A percentile compares a stretch with the other conserved stretches of the same genome.
Evolutionary conservation across 1,139 yeast genomes (phyloP).

Genomic region (Casaregolazyma suthepensis): DNA sequence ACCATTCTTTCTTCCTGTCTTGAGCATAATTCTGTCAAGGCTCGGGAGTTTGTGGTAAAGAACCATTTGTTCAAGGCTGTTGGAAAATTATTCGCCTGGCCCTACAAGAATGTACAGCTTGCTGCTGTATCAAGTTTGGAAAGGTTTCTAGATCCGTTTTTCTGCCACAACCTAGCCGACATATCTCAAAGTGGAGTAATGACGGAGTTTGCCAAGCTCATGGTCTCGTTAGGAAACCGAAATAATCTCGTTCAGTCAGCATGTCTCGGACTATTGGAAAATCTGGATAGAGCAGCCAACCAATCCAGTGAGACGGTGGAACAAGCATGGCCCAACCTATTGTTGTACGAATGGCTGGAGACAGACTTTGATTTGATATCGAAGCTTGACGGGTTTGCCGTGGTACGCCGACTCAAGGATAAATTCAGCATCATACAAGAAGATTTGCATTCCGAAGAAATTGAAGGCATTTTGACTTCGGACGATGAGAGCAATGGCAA

Average conservation of each 20-base stretch:
- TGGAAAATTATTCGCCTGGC: slow-evolving; percentile 37
- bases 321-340: slow-evolving; percentile 5
- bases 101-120: slow-evolving; percentile 48
- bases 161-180: slow-evolving; percentile 34
- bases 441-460: slow-evolving; percentile 3
- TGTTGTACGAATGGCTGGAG: slow-evolving; percentile 22
- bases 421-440: slow-evolving; percentile 8
- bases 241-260: slow-evolving; percentile 72
- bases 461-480: slow-evolving; percentile 5
- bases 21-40: slow-evolving; percentile 49
- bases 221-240: slow-evolving; percentile 37
- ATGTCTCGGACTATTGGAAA: slow-evolving; percentile 63
- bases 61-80: slow-evolving; percentile 51
- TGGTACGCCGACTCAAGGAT: slow-evolving; percentile 11
- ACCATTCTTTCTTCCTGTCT: slow-evolving; percentile 65
- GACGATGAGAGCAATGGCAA: slow-evolving; percentile 4
- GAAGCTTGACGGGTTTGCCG: slow-evolving; percentile 28
- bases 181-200: slow-evolving; percentile 5
- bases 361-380: slow-evolving; percentile 39
- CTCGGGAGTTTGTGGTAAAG: slow-evolving; percentile 57
- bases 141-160: slow-evolving; percentile 36
- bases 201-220: slow-evolving; percentile 43
- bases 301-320: slow-evolving; percentile 1
- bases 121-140: slow-evolving; percentile 41
- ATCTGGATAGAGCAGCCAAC: slow-evolving; percentile 34